These are phyloP conservation scores for Cladosporium colombiae DNA, from an alignment of 2,329 filamentous ascomycete genomes.

Conservation along the genomic window DNA sequence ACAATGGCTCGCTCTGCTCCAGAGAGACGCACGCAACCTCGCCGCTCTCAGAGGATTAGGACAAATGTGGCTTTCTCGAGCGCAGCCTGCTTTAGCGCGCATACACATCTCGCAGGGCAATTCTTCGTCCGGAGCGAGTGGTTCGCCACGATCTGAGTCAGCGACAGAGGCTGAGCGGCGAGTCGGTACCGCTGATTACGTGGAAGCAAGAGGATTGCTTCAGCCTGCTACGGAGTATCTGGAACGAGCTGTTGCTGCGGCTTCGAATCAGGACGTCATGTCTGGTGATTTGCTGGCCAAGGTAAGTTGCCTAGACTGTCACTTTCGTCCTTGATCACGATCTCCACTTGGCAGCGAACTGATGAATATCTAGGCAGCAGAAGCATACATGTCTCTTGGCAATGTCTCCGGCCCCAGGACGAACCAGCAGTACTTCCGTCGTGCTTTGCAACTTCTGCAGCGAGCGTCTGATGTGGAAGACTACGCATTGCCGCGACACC, in stretches of 20 bases:
- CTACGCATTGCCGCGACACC: constrained; percentile 47
- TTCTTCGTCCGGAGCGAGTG: constrained; percentile 41
- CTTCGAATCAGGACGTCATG: constrained; percentile 40
- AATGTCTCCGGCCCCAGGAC: constrained; percentile 50
- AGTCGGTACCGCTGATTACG: constrained; percentile 47
- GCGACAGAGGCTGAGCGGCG: constrained; percentile 41
- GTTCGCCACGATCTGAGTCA: constrained; percentile 33
- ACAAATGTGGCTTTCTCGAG: constrained; percentile 53
- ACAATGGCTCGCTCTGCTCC: constrained; percentile 49
- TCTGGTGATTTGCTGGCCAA: constrained; percentile 47
- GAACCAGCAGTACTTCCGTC: constrained; percentile 48
- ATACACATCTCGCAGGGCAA: constrained; percentile 50
- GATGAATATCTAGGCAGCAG: constrained; percentile 44
- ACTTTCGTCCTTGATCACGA: not conserved
- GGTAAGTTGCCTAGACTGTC: not conserved
- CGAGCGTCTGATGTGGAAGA: constrained; percentile 44
- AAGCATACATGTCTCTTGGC: constrained; percentile 55
- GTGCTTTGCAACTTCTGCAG: constrained; percentile 50
- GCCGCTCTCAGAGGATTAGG: constrained; percentile 51
- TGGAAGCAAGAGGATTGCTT: constrained; percentile 54
- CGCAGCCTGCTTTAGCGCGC: constrained; percentile 51
- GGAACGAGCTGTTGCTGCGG: constrained; percentile 47
- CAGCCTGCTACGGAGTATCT: constrained; percentile 56
- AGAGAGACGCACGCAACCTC: constrained; percentile 47
- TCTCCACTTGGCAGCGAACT: not conserved